A percentile compares a stretch with the other conserved stretches of the same genome.
Evolutionary conservation across 1,284 basidiomycete genomes (phyloP).

Genomic region (Rhodotorula sp.): DNA sequence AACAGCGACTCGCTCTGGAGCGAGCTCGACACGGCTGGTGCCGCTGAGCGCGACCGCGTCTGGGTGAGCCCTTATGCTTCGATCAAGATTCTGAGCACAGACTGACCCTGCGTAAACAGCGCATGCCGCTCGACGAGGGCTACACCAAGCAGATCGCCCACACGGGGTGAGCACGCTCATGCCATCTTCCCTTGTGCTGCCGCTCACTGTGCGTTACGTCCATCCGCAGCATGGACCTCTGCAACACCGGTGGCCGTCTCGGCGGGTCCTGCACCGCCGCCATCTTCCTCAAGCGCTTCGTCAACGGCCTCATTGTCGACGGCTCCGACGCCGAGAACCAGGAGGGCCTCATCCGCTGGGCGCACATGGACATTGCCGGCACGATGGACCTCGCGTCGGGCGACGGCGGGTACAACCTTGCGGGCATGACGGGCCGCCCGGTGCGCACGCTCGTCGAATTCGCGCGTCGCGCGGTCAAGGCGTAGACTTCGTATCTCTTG

Average conservation of each 20-base stretch:
- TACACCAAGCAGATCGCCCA: constrained; percentile 73
- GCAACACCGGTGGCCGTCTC: constrained; percentile 68
- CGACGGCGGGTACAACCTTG: constrained; percentile 36
- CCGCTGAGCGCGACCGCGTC: constrained; percentile 70
- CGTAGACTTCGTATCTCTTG: not conserved
- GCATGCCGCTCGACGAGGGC: constrained; percentile 66
- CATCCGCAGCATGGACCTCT: constrained; percentile 11
- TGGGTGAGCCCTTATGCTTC: constrained; percentile 62
- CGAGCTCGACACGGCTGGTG: constrained; percentile 68
- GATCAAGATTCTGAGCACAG: too few species aligned
- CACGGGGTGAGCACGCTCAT: constrained; percentile 56
- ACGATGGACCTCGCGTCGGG: constrained; percentile 46
- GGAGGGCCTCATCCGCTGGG: constrained; percentile 37
- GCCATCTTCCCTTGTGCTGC: not conserved
- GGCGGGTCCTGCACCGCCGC: constrained; percentile 80
- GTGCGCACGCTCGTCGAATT: constrained; percentile 38
- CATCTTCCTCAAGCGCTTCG: constrained; percentile 75
- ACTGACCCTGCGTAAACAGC: constrained; percentile 2
- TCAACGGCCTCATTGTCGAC: constrained; percentile 56
- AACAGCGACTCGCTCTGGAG: constrained; percentile 74
- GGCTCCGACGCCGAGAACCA: constrained; percentile 56
- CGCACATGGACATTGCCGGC: constrained; percentile 80
- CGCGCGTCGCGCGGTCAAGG: constrained; percentile 28
- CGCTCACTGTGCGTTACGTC: constrained; percentile 7
- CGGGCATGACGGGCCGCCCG: constrained; percentile 36